These are phyloP conservation scores for Phytophthora tubulina DNA, from an alignment of 352 stramenopile genomes.

Conservation along the genomic window DNA sequence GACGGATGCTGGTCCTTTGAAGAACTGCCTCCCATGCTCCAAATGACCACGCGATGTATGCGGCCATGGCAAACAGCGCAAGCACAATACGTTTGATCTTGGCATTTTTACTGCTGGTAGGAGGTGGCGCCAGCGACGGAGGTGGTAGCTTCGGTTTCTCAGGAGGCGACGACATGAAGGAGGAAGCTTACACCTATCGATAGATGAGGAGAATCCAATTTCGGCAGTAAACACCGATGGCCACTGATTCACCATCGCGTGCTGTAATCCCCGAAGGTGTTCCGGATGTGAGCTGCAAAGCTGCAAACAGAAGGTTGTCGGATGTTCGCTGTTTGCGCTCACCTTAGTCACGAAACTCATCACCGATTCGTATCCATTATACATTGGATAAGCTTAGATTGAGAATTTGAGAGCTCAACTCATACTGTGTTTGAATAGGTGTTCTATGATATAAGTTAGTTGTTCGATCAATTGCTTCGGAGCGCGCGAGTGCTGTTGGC, in stretches of 20 bases:
- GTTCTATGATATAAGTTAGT: slow-evolving; percentile 31
- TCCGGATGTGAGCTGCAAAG: neutral
- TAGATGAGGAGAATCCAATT: neutral
- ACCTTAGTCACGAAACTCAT: no score
- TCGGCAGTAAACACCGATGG: slow-evolving; percentile 15
- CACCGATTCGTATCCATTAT: no score
- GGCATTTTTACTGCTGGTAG: neutral
- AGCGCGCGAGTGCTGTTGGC: slow-evolving; percentile 29
- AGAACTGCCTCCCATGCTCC: slow-evolving; percentile 29
- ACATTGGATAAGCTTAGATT: neutral
- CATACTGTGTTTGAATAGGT: slow-evolving; percentile 1
- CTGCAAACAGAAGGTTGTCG: neutral
- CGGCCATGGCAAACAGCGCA: slow-evolving; percentile 9
- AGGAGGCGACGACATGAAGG: slow-evolving; percentile 2
- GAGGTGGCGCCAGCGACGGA: neutral
- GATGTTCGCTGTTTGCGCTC: no score
- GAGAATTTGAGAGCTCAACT: neutral
- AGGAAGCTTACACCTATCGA: neutral
- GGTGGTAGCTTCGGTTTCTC: slow-evolving; percentile 6
- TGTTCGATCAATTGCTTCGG: slow-evolving; percentile 23
- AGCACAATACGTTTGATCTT: slow-evolving; percentile 20
- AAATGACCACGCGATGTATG: slow-evolving; percentile 36
- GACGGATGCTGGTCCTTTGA: slow-evolving; percentile 12
- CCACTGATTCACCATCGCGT: slow-evolving; percentile 25
- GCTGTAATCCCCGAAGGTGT: neutral